Conservation (phyloP, 805 yeast species). For the Ogataea chonburiensis region DNA sequence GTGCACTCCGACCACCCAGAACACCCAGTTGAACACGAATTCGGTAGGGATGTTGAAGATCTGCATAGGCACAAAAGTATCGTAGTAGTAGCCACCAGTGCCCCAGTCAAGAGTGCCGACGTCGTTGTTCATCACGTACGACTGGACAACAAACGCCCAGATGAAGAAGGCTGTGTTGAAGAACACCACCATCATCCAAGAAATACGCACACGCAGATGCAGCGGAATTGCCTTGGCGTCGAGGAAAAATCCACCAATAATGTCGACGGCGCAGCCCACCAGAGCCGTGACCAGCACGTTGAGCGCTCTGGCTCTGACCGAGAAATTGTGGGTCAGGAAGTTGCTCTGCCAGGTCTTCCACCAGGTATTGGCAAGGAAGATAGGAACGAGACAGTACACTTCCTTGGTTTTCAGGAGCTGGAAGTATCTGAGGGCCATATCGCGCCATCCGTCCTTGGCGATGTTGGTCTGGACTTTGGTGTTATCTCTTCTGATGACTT, state of each 20-base stretch:
- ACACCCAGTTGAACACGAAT: conserved; percentile 27
- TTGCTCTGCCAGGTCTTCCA: conserved; percentile 26
- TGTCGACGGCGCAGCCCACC: conserved; percentile 19
- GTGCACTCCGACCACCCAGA: conserved; percentile 28
- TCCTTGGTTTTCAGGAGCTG: conserved; percentile 20
- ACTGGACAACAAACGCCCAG: conserved; percentile 21
- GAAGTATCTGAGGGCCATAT: conserved; percentile 6
- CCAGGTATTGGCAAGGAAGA: conserved; percentile 24
- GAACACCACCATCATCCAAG: conserved; percentile 18
- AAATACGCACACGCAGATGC: conserved; percentile 16
- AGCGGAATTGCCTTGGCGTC: conserved; percentile 17
- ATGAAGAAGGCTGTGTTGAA: conserved; percentile 21
- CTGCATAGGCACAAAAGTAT: conserved; percentile 24
- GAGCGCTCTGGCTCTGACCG: conserved; percentile 28
- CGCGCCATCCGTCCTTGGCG: conserved; percentile 10
- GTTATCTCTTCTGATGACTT: conserved; percentile 32
- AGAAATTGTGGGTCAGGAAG: conserved; percentile 26
- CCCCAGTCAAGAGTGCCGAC: conserved; percentile 22
- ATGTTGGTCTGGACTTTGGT: conserved; percentile 13
- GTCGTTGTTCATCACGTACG: conserved; percentile 8
- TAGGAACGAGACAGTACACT: conserved; percentile 22
- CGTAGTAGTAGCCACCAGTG: conserved; percentile 17
- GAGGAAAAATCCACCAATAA: conserved; percentile 19
- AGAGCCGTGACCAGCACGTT: conserved; percentile 27
- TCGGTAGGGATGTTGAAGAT: conserved; percentile 26